Percentiles rank a stretch among this genome's conserved stretches.
phyloP scores from a whole-genome alignment of 2,329 filamentous ascomycete genomes.

The Paraphaeosphaeria sporulosa region DNA sequence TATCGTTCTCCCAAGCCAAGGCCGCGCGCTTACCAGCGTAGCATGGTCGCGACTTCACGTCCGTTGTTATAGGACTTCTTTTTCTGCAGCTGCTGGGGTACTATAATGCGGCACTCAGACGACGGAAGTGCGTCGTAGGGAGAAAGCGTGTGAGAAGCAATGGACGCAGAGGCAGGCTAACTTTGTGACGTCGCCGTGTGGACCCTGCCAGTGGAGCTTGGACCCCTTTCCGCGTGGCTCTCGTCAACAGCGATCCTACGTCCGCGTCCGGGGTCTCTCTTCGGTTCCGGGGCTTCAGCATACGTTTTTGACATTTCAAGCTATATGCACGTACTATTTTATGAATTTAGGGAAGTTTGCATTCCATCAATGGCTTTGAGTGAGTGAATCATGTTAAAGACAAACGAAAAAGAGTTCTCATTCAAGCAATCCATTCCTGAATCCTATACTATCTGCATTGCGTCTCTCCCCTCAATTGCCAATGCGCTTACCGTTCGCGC shows the following conservation, averaged over 20 bases:
- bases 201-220: constrained; percentile 8
- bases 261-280: not conserved
- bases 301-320: not conserved
- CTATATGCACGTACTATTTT: not conserved
- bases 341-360: not conserved
- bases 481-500: not conserved
- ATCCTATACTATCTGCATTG: constrained; percentile 1
- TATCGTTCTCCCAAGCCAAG: not conserved
- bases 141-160: not conserved
- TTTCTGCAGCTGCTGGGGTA: too few species aligned
- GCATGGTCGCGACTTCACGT: not conserved
- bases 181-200: constrained; percentile 4
- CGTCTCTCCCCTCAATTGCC: not conserved
- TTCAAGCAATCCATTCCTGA: not conserved
- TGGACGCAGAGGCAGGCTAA: not conserved
- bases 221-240: not conserved
- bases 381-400: not conserved
- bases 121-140: not conserved
- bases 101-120: not conserved
- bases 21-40: constrained; percentile 3
- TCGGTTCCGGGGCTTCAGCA: not conserved
- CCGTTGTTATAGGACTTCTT: not conserved
- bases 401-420: not conserved
- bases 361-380: not conserved
- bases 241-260: not conserved